These are phyloP conservation scores for Microascus cirrosus DNA, from an alignment of 2,329 filamentous ascomycete genomes.

Conservation along the genomic window DNA sequence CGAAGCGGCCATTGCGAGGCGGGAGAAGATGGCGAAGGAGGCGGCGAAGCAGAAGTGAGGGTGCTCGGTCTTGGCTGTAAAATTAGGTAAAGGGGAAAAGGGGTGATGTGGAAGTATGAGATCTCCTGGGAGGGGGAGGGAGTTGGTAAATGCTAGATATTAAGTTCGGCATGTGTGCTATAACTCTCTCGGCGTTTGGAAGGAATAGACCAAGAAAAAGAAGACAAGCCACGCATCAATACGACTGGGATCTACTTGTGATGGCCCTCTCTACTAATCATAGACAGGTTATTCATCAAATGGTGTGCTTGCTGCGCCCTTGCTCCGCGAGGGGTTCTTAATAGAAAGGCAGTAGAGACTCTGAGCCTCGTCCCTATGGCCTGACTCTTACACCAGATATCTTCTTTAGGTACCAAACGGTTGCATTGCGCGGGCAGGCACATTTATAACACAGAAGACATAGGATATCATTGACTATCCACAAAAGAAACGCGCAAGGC, in stretches of 20 bases:
- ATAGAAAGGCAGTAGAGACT: too few species aligned
- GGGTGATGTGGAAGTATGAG: background rate
- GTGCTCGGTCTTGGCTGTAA: background rate
- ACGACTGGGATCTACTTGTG: background rate
- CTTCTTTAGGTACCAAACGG: too few species aligned
- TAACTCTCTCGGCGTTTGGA: background rate
- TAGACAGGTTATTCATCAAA: too few species aligned
- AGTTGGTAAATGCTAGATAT: background rate
- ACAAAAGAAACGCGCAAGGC: background rate
- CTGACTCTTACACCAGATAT: too few species aligned
- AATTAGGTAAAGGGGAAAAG: too few species aligned
- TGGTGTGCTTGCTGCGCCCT: too few species aligned
- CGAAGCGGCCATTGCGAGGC: slow-evolving; percentile 69
- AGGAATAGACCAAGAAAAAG: background rate
- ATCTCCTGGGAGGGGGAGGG: background rate
- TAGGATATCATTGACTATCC: background rate
- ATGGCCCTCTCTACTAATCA: too few species aligned
- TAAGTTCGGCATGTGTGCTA: background rate
- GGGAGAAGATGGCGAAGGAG: slow-evolving; percentile 77
- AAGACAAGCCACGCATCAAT: background rate
- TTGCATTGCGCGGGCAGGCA: background rate
- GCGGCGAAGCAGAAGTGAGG: slow-evolving; percentile 39
- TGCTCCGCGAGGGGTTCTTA: too few species aligned
- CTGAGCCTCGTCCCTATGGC: too few species aligned
- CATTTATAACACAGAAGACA: background rate